phyloP scores from a whole-genome alignment of 192 early-diverging fungal genomes.

The Gorgonomyces haynaldii region DNA sequence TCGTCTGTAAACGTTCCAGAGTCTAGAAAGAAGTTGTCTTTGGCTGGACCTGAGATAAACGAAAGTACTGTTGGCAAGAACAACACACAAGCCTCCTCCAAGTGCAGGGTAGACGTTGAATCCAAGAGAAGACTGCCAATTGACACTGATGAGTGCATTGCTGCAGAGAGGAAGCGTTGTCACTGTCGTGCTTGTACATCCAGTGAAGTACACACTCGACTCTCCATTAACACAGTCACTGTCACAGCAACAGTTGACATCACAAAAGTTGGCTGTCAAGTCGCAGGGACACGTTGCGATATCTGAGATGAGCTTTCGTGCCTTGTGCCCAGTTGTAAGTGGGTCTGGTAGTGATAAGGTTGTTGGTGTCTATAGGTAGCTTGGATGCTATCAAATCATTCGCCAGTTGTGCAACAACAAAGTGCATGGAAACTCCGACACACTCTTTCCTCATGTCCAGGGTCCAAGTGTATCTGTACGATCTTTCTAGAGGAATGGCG shows the following conservation, averaged over 20 bases:
- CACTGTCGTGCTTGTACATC: neutral
- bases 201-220: neutral
- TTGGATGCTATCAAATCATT: too few relatives aligned
- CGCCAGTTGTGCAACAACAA: too few relatives aligned
- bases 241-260: constrained; percentile 14
- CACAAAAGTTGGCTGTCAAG: constrained; percentile 5
- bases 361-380: too few relatives aligned
- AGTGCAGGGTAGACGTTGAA: neutral
- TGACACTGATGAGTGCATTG: neutral
- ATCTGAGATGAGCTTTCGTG: too few relatives aligned
- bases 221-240: constrained; percentile 4
- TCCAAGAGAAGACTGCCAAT: neutral
- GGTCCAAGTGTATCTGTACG: constrained; percentile 50
- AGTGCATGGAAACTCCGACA: too few relatives aligned
- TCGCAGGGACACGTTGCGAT: constrained; percentile 7
- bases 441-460: too few relatives aligned
- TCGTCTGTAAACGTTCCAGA: constrained; percentile 3
- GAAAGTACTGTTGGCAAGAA: constrained; percentile 2
- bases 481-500: constrained; percentile 66
- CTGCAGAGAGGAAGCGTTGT: neutral
- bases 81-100: constrained; percentile 9
- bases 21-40: constrained; percentile 4
- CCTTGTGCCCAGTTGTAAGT: too few relatives aligned
- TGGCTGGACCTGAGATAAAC: neutral
- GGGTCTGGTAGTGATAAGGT: too few relatives aligned